Percentiles rank a stretch among this genome's conserved stretches.
phyloP scores from a whole-genome alignment of 768 basidiomycete species.

The Kwoniella sp. region DNA sequence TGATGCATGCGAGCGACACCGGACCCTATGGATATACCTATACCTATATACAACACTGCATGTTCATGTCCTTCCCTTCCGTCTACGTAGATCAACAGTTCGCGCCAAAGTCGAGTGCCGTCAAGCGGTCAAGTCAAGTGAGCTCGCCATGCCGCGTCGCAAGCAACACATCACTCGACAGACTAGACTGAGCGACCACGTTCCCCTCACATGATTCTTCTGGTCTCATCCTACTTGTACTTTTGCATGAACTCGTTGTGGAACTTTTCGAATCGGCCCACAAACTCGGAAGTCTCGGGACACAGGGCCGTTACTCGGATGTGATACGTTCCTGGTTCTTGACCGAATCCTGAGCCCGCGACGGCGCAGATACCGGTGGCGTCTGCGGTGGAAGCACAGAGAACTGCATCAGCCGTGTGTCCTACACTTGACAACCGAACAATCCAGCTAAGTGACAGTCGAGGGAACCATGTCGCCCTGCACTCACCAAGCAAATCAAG shows the following conservation, averaged over 20 bases:
- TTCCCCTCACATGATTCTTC: no score
- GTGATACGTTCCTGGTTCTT: slow-evolving; percentile 86
- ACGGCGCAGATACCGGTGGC: slow-evolving; percentile 76
- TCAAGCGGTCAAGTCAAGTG: no score
- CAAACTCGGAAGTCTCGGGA: slow-evolving; percentile 91
- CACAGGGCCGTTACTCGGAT: slow-evolving; percentile 92
- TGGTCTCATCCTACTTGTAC: slow-evolving; percentile 42
- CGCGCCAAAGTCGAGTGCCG: background rate
- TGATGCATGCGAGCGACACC: background rate
- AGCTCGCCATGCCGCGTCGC: no score
- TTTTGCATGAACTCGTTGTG: slow-evolving; percentile 66
- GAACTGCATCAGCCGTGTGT: background rate
- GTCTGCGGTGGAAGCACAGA: slow-evolving; percentile 33
- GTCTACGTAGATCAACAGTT: no score
- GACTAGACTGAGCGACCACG: no score
- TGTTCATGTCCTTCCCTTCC: background rate
- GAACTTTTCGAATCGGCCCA: slow-evolving; percentile 77
- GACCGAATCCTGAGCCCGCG: slow-evolving; percentile 92
- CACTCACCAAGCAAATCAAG: slow-evolving; percentile 73
- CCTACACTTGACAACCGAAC: background rate
- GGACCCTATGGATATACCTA: no score
- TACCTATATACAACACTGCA: background rate
- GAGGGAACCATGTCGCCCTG: background rate
- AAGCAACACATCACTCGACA: no score
- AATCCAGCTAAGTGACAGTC: background rate